Evolutionary conservation across 495 filamentous ascomycete genomes (phyloP), one percentile per base, ranked within the genome.

Genomic region (Extremus antarcticus): DNA sequence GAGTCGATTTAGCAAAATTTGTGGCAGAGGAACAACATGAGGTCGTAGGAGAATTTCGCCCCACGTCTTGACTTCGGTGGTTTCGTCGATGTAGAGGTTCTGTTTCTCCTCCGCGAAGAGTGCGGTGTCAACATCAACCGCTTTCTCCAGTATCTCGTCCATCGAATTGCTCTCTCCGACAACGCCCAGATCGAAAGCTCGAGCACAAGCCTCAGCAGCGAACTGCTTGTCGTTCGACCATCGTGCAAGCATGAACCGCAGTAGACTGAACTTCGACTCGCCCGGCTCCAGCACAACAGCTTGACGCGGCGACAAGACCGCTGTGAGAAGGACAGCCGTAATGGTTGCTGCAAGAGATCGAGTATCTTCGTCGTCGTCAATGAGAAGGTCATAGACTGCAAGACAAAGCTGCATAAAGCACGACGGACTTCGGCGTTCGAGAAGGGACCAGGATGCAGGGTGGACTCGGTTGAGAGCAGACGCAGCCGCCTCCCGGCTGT

Each of bases 291-390:
- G 56, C 21, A 24, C 46, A 16, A 3, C 46, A 7, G 10, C 3
- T 7, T 3, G 20, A 10, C 20, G 9, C 23, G 7, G 64, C 10
- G 21, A 16, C 7, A 9, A 7, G 17, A 4, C 23, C 8, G 4
- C 23, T 45, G 4, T 21, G 7, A 45, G 8, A 3, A 83, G 54
- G 21, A 47, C 40, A 13, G 69, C 63, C 0, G 75, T 70, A 2
- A 72, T 69, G 1, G 38, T 25, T 2, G 90, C 81, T 9, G 81
- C 85, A 0, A 79, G 64, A 13, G 83, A 78, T 2, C 91, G 77
- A 39, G 95, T 74, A 40, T 95, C 91, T 43, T 94, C 87, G 60
- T 96, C 92, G 61, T 98, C 92, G 66, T 96, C 92, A 56, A 86
- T 84, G 0, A 96, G 73, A 57, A 75, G 66, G 58, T 86, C 78